These are phyloP conservation scores for Torulaspora franciscae DNA, from an alignment of 805 yeast genomes.

Conservation along the genomic window DNA sequence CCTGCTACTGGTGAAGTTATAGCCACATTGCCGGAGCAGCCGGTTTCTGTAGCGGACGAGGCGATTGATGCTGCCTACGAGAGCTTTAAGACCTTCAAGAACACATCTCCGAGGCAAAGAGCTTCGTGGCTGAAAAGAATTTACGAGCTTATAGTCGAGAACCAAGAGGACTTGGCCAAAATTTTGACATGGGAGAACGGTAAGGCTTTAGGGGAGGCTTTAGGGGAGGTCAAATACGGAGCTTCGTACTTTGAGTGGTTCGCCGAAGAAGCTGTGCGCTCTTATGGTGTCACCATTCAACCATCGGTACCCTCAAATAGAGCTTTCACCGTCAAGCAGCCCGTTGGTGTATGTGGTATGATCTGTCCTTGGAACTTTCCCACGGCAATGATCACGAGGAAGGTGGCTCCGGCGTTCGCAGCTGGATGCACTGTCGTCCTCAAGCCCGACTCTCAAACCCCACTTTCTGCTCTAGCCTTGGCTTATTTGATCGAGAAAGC, in stretches of 20 bases:
- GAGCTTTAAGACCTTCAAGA: constrained; percentile 44
- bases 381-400: constrained; percentile 60
- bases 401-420: constrained; percentile 62
- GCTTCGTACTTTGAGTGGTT: constrained; percentile 87
- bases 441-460: constrained; percentile 61
- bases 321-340: constrained; percentile 51
- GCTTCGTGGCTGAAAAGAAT: constrained; percentile 47
- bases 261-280: constrained; percentile 57
- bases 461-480: constrained; percentile 54
- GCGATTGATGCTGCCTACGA: constrained; percentile 47
- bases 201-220: constrained; percentile 49
- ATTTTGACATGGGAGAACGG: constrained; percentile 59
- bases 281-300: constrained; percentile 54
- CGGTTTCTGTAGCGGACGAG: constrained; percentile 53
- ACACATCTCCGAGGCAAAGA: constrained; percentile 48
- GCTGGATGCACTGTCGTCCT: constrained; percentile 58
- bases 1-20: constrained; percentile 65
- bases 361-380: constrained; percentile 70
- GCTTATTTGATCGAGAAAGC: constrained; percentile 53
- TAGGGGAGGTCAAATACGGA: constrained; percentile 53
- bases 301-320: constrained; percentile 49
- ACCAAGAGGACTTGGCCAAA: constrained; percentile 52
- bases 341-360: constrained; percentile 60
- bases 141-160: constrained; percentile 48
- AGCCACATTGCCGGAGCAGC: constrained; percentile 58